Conservation (phyloP, 352 stramenopile genomes). For the Elongisporangium anandrum region DNA sequence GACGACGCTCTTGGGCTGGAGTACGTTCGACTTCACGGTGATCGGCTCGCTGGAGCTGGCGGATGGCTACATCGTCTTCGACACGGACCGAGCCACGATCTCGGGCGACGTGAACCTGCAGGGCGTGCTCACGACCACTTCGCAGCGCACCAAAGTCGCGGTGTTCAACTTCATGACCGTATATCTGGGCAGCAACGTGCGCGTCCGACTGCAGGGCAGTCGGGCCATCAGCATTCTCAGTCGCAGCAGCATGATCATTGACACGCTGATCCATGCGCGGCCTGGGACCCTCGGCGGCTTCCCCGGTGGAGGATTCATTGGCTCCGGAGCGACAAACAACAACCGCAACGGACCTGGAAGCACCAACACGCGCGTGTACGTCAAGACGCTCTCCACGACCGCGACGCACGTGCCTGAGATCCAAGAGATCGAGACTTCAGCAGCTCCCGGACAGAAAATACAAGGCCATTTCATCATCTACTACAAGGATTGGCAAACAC, state of each 20-base stretch:
- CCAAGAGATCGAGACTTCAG: constrained; percentile 86
- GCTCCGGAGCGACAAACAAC: constrained; percentile 54
- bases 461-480: constrained; percentile 71
- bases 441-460: constrained; percentile 80
- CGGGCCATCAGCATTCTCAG: constrained; percentile 88
- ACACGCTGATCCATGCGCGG: constrained; percentile 73
- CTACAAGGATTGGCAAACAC: constrained; percentile 20
- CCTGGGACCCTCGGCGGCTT: constrained; percentile 93
- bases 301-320: constrained; percentile 86
- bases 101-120: constrained; percentile 54
- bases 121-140: constrained; percentile 65
- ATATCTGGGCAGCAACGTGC: constrained; percentile 79
- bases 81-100: constrained; percentile 54
- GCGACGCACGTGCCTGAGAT: constrained; percentile 87
- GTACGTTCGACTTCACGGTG: constrained; percentile 56
- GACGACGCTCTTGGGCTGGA: constrained; percentile 31
- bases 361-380: constrained; percentile 84
- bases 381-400: constrained; percentile 90
- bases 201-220: constrained; percentile 82
- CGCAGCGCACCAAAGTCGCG: constrained; percentile 50
- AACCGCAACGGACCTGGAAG: constrained; percentile 94
- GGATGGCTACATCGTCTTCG: constrained; percentile 70
- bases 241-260: constrained; percentile 88
- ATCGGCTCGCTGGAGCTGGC: constrained; percentile 78
- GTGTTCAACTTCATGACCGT: constrained; percentile 96